Evolutionary conservation across 73 alveolate genomes (phyloP).

Genomic region (Paramecium tetraurelia): DNA sequence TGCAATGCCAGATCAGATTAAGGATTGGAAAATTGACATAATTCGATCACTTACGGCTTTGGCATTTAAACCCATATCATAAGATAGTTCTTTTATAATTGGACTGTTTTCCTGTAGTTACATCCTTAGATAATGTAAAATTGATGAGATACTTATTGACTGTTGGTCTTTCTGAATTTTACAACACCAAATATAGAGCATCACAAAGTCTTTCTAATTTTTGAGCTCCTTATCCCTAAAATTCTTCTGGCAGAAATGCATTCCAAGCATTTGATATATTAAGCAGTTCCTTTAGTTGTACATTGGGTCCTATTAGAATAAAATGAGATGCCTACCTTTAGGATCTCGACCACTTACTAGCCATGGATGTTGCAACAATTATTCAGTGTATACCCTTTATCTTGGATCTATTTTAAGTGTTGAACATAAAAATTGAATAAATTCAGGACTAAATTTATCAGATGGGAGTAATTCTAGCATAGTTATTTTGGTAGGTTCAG

Average conservation of each 20-base stretch:
- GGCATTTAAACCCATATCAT: constrained; percentile 40
- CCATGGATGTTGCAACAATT: constrained; percentile 26
- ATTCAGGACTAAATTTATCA: constrained; percentile 25
- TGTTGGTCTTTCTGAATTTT: constrained; percentile 13
- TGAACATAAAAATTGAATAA: constrained; percentile 1
- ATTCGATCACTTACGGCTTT: constrained; percentile 35
- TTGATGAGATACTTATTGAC: neutral
- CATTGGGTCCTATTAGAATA: constrained; percentile 28
- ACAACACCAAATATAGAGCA: neutral
- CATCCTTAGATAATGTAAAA: neutral
- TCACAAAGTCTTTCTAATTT: constrained; percentile 48
- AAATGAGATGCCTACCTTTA: neutral
- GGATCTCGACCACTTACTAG: neutral
- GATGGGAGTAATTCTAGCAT: neutral
- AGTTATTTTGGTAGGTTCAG: neutral
- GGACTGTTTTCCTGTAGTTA: constrained; percentile 40
- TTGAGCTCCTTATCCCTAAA: constrained; percentile 34
- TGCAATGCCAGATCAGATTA: neutral
- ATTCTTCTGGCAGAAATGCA: constrained; percentile 33
- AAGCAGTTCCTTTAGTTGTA: neutral
- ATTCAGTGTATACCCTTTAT: neutral
- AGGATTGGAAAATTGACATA: neutral
- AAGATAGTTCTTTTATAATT: neutral
- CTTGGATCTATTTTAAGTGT: constrained; percentile 41
- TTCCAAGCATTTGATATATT: constrained; percentile 36